Percentiles rank a stretch among this genome's conserved stretches.
Conservation (phyloP, 441 rosid genomes). For the Erysimum cheiri region DNA sequence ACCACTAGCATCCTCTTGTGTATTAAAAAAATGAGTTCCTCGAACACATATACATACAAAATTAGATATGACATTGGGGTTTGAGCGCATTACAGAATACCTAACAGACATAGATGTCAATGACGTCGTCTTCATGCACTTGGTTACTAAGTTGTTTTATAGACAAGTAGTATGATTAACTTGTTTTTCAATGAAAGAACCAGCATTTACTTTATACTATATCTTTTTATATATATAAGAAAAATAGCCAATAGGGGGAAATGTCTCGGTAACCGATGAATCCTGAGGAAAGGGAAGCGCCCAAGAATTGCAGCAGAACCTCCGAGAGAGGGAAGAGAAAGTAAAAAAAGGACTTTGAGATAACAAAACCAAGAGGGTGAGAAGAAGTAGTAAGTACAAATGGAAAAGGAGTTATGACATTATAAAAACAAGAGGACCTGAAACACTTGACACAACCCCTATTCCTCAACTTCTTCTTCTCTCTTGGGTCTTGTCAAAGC, state of each 20-base stretch:
- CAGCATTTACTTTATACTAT: not conserved
- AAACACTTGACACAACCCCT: slow-evolving; percentile 44
- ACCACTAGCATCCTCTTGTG: not conserved
- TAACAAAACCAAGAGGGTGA: not conserved
- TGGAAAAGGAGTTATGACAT: slow-evolving; percentile 18
- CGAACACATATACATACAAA: slow-evolving; percentile 17
- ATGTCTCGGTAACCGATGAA: slow-evolving; percentile 41
- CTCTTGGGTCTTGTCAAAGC: slow-evolving; percentile 65
- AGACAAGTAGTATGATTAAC: slow-evolving; percentile 27
- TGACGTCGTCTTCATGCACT: slow-evolving; percentile 45
- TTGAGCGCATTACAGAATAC: slow-evolving; percentile 39
- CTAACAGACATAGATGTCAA: slow-evolving; percentile 44
- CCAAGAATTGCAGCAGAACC: slow-evolving; percentile 44
- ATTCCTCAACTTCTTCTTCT: slow-evolving; percentile 38
- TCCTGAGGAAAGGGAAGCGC: slow-evolving; percentile 29
- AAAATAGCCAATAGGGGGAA: slow-evolving; percentile 39
- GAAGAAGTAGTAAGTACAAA: slow-evolving; percentile 22
- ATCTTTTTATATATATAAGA: not conserved
- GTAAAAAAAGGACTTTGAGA: not conserved
- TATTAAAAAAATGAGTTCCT: slow-evolving; percentile 34
- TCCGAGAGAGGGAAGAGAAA: slow-evolving; percentile 20
- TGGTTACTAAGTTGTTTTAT: slow-evolving; percentile 37
- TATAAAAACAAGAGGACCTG: slow-evolving; percentile 30
- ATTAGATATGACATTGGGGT: slow-evolving; percentile 41
- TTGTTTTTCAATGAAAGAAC: slow-evolving; percentile 23